Percentiles rank a stretch among this genome's conserved stretches.
Evolutionary conservation across 768 basidiomycete genomes (phyloP).

Genomic region (Termitomyces heimii): DNA sequence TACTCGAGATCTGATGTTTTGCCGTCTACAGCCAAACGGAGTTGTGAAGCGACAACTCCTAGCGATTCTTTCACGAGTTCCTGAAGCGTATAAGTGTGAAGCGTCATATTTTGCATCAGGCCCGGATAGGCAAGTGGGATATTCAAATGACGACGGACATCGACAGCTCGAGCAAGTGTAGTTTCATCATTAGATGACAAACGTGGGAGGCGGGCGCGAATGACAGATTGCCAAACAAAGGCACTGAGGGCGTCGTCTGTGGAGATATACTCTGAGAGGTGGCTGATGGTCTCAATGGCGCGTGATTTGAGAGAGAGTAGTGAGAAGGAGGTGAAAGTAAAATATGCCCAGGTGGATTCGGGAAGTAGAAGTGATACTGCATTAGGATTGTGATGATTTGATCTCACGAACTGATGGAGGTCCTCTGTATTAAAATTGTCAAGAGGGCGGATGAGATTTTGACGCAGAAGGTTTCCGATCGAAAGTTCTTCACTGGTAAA

Average conservation of each 20-base stretch:
- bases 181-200: slow-evolving; percentile 3
- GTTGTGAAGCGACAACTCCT: slow-evolving; percentile 16
- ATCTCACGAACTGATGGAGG: not conserved
- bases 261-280: slow-evolving; percentile 15
- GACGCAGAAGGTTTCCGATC: slow-evolving; percentile 14
- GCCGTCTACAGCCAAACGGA: slow-evolving; percentile 17
- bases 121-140: slow-evolving; percentile 19
- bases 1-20: slow-evolving; percentile 15
- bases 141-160: slow-evolving; percentile 17
- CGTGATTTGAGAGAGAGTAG: slow-evolving; percentile 14
- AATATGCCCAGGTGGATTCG: not conserved
- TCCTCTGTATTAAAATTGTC: not conserved
- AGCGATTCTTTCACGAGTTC: slow-evolving; percentile 13
- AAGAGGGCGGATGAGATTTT: slow-evolving; percentile 10
- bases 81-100: slow-evolving; percentile 9
- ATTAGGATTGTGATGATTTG: not conserved
- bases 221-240: slow-evolving; percentile 21
- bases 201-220: slow-evolving; percentile 19
- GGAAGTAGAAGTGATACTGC: not conserved
- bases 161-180: slow-evolving; percentile 20
- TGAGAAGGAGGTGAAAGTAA: not conserved
- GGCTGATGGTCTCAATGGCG: slow-evolving; percentile 9
- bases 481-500: slow-evolving; percentile 17
- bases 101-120: slow-evolving; percentile 21
- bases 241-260: slow-evolving; percentile 23